A percentile compares a stretch with the other conserved stretches of the same genome.
phyloP scores from a whole-genome alignment of 2,329 filamentous ascomycete genomes.

The Trichoderma sp. region DNA sequence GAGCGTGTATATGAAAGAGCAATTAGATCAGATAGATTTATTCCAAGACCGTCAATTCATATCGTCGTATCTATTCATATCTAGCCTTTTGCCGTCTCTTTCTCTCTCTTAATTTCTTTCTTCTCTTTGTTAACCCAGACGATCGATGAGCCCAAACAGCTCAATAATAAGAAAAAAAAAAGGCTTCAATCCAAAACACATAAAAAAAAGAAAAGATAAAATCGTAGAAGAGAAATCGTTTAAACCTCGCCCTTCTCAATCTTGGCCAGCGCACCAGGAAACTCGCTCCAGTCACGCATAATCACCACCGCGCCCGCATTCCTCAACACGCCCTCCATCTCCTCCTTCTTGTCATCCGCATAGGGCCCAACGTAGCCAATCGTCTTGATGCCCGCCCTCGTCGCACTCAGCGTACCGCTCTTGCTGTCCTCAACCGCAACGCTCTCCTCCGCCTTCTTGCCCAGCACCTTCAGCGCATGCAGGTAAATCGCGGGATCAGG shows the following conservation, averaged over 20 bases:
- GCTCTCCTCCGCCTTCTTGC: slow-evolving; percentile 70
- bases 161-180: not conserved
- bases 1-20: not conserved
- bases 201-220: not conserved
- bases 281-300: slow-evolving; percentile 64
- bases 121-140: not conserved
- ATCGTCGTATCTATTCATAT: slow-evolving; percentile 25
- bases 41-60: slow-evolving; percentile 21
- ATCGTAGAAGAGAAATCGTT: not conserved
- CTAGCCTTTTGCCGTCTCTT: slow-evolving; percentile 29
- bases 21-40: not conserved
- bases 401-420: slow-evolving; percentile 75
- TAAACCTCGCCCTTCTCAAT: slow-evolving; percentile 48
- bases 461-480: slow-evolving; percentile 73
- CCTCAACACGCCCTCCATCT: slow-evolving; percentile 65
- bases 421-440: slow-evolving; percentile 88
- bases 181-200: not conserved
- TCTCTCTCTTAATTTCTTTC: not conserved
- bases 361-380: slow-evolving; percentile 88
- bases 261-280: slow-evolving; percentile 52
- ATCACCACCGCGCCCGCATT: slow-evolving; percentile 66
- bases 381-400: slow-evolving; percentile 76
- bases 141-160: not conserved
- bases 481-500: slow-evolving; percentile 89
- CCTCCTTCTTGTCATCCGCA: slow-evolving; percentile 59